These are phyloP conservation scores for Colletotrichum lupini DNA, from an alignment of 2,329 filamentous ascomycete species.

Conservation along the genomic window DNA sequence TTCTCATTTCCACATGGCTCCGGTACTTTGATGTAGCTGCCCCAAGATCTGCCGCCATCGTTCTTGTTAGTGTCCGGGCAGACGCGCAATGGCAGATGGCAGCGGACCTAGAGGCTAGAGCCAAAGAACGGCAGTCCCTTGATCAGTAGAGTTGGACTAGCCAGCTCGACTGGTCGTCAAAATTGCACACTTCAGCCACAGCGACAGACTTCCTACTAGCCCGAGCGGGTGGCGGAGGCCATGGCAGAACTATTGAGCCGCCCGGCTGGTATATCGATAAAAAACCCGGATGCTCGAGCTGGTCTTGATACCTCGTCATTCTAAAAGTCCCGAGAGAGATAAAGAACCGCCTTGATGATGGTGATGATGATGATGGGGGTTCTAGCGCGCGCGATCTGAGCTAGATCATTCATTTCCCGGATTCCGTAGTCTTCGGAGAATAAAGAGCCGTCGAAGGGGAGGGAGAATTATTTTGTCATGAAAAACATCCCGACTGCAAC, in stretches of 20 bases:
- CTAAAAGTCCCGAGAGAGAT: not conserved
- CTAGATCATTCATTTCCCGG: not conserved
- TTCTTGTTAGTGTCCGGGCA: conserved; percentile 17
- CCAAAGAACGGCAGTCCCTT: not conserved
- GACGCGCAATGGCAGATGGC: not conserved
- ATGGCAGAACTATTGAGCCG: conserved; percentile 19
- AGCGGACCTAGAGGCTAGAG: not conserved
- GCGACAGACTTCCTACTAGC: not conserved
- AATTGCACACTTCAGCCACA: conserved; percentile 11
- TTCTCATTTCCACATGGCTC: conserved; percentile 3
- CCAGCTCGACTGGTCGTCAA: conserved; percentile 14
- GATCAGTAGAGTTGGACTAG: not conserved
- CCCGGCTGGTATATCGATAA: not conserved
- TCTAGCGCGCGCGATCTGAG: not conserved
- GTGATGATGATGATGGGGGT: not conserved
- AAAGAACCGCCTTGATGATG: not conserved
- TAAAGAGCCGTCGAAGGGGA: not conserved
- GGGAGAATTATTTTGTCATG: not conserved
- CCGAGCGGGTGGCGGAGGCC: not conserved
- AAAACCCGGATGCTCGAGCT: not conserved
- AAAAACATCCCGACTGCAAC: not conserved
- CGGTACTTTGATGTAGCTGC: not conserved
- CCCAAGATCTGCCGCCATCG: conserved; percentile 15
- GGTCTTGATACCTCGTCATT: not conserved
- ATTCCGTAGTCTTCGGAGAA: conserved; percentile 6